A percentile compares a stretch with the other conserved stretches of the same genome.
Evolutionary conservation across 139 green algal genomes (phyloP).

Genomic region (Coccomyxa sp.): DNA sequence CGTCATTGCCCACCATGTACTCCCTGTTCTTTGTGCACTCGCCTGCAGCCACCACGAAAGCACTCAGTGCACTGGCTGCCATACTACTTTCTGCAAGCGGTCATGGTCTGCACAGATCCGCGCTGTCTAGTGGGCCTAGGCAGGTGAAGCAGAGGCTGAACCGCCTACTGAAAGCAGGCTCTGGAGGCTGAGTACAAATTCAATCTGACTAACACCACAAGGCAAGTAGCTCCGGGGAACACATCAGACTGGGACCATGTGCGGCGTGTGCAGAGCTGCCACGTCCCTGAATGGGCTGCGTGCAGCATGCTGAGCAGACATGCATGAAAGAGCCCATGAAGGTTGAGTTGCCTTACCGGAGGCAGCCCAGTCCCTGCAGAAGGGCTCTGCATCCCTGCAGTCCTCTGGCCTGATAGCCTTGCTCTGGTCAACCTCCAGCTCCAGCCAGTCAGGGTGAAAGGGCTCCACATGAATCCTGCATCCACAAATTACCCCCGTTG

Average conservation of each 20-base stretch:
- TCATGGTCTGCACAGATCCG: neutral
- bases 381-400: neutral
- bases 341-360: too few relatives aligned
- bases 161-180: neutral
- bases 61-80: neutral
- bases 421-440: neutral
- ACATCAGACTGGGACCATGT: neutral
- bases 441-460: constrained; percentile 21
- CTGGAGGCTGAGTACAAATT: neutral
- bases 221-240: neutral
- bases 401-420: neutral
- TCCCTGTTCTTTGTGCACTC: constrained; percentile 11
- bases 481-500: neutral
- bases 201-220: neutral
- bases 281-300: neutral
- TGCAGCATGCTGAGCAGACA: neutral
- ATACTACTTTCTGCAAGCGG: neutral
- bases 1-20: constrained; percentile 12
- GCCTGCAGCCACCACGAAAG: neutral
- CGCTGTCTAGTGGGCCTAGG: neutral
- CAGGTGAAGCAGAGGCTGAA: too few relatives aligned
- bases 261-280: too few relatives aligned
- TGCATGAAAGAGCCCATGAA: too few relatives aligned
- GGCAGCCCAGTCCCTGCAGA: constrained; percentile 5
- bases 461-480: constrained; percentile 20